A percentile compares a stretch with the other conserved stretches of the same genome.
phyloP scores from a whole-genome alignment of 345 rosid species.

The Eutrema yunnanense region DNA sequence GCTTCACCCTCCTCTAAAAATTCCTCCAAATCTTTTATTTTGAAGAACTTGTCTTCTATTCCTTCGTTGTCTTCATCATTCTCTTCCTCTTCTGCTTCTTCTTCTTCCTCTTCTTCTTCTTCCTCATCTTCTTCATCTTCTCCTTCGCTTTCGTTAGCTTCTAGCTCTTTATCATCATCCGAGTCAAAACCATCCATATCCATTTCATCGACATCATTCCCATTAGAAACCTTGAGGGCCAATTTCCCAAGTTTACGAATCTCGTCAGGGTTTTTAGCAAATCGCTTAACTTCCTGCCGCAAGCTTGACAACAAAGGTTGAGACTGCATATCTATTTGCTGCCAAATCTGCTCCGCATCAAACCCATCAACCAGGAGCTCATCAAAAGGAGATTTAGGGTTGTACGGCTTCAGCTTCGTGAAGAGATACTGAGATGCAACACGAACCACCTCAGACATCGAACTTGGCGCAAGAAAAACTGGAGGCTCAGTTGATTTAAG shows the following conservation, averaged over 20 bases:
- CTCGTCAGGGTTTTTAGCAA: constrained; percentile 54
- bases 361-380: constrained; percentile 64
- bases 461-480: constrained; percentile 56
- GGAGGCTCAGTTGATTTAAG: constrained; percentile 70
- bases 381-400: constrained; percentile 66
- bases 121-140: constrained; percentile 22
- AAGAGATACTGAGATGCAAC: constrained; percentile 57
- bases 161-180: constrained; percentile 30
- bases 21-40: constrained; percentile 66
- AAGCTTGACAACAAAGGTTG: constrained; percentile 51
- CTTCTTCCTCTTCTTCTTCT: not conserved
- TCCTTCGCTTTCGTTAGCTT: constrained; percentile 24
- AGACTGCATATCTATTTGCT: constrained; percentile 79
- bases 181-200: constrained; percentile 39
- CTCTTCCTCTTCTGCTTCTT: constrained; percentile 9
- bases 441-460: constrained; percentile 48
- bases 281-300: constrained; percentile 49
- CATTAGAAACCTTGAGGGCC: constrained; percentile 14
- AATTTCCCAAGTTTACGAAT: constrained; percentile 31
- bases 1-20: constrained; percentile 76
- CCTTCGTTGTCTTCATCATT: constrained; percentile 31
- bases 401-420: constrained; percentile 43
- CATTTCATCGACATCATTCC: constrained; percentile 32
- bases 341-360: constrained; percentile 96
- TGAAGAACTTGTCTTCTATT: constrained; percentile 79